Conservation (phyloP, 73 alveolate genomes). For the Tetrahymena malaccensis region DNA sequence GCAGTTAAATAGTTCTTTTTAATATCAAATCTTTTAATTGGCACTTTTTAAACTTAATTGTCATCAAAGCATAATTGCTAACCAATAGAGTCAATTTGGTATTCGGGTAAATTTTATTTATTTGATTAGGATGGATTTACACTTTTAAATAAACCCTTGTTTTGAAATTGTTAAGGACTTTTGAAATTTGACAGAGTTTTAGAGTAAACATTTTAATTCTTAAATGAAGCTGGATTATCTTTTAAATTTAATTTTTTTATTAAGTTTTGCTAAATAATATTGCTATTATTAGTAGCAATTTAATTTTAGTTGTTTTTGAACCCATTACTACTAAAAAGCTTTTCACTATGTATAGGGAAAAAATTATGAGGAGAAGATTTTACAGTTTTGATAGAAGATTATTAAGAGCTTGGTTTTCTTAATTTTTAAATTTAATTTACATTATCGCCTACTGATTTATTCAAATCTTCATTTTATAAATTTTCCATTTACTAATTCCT, state of each 20-base stretch:
- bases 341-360: background rate
- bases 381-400: background rate
- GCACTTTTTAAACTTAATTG: background rate
- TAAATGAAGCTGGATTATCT: background rate
- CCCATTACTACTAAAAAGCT: background rate
- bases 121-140: background rate
- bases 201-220: background rate
- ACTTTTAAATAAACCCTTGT: background rate
- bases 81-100: background rate
- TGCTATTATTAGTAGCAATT: background rate
- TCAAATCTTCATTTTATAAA: background rate
- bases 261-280: background rate
- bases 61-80: background rate
- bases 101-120: background rate
- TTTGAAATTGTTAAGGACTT: background rate
- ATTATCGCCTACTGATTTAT: background rate
- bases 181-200: background rate
- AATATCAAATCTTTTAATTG: background rate
- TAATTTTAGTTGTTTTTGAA: background rate
- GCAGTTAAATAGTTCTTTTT: background rate
- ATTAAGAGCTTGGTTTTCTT: background rate
- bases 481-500: background rate
- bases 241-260: background rate
- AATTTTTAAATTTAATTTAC: background rate
- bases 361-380: background rate